Base-by-base conservation (phyloP, 257 asterid genomes). In the Jaltomata sinuosa region DNA sequence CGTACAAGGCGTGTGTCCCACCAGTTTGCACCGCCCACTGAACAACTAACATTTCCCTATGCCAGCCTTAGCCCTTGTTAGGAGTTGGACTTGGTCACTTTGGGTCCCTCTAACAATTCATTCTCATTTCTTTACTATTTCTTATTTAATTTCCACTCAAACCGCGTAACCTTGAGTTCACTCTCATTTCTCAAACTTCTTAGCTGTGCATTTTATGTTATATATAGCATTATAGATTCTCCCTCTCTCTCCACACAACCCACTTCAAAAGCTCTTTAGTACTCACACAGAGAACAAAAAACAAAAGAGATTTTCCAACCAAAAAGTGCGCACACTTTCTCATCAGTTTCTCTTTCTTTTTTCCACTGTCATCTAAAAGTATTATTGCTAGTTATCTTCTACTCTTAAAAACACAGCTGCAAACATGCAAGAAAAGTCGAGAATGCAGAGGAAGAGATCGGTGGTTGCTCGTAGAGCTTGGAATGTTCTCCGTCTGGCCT, bases 401-500 rank as follows among this genome's bases (percentile, higher is more conserved):
- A 34, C 27, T 3, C 77, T 8, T 67, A 29, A 68, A 52, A 31
- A 19, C 6, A 68, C 49, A 68, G 16, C 29, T 34, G 15, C 49
- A 34, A 11, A 50, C 53, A 49, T 65, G 84, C 85, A 81, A 79
- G 55, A 82, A 62, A 86, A 86, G 27, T 6, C 53, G 25, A 11
- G 27, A 83, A 93, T 92, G 94, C 80, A 86, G 57, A 90, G 54
- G 87, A 88, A 80, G 80, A 85, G 84, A 82, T 84, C 92, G 5
- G 2, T 74, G 11, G 76, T 82, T 57, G 84, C 90, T 11, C 89
- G 89, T 9, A 87, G 91, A 84, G 90, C 94, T 8, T 94, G 98
- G 98, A 85, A 88, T 14, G 80, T 84, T 32, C 86, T 93, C 38
- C 98, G 94, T 1, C 69, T 95, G 1, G 95, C 96, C 12, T 59